phyloP scores from a whole-genome alignment of 1,284 basidiomycete genomes.

The Vanrija sp. region DNA sequence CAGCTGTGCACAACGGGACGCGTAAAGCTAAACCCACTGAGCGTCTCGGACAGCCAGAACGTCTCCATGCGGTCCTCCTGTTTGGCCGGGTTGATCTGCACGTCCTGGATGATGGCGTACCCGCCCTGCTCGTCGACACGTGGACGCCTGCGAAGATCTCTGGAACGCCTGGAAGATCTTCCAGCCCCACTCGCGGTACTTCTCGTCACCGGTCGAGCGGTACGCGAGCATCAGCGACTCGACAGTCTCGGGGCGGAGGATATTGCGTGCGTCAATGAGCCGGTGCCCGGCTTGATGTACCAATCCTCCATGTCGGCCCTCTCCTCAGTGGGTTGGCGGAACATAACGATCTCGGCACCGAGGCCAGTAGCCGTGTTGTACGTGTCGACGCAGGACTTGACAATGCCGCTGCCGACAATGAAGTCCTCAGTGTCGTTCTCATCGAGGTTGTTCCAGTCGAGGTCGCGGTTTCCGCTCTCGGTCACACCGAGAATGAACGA shows the following conservation, averaged over 20 bases:
- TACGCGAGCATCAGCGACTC: constrained; percentile 87
- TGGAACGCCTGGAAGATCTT: constrained; percentile 85
- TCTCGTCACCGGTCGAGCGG: constrained; percentile 74
- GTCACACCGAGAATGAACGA: constrained; percentile 86
- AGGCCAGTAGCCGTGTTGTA: constrained; percentile 82
- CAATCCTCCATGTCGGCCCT: constrained; percentile 59
- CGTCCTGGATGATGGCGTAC: constrained; percentile 79
- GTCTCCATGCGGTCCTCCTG: constrained; percentile 92
- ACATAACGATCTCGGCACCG: constrained; percentile 75
- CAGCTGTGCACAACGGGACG: no score
- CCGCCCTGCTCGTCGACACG: constrained; percentile 64
- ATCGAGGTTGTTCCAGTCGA: constrained; percentile 49
- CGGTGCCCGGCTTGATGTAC: constrained; percentile 68
- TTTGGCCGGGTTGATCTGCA: constrained; percentile 62
- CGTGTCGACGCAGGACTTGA: constrained; percentile 83
- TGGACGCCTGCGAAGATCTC: no score
- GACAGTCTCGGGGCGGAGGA: constrained; percentile 89
- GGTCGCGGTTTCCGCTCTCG: constrained; percentile 56
- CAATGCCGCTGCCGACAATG: constrained; percentile 70
- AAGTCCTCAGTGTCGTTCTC: constrained; percentile 67
- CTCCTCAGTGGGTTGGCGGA: constrained; percentile 57
- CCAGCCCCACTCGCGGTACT: constrained; percentile 84
- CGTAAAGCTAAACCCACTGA: constrained; percentile 57
- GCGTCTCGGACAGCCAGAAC: constrained; percentile 86
- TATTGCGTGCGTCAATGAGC: constrained; percentile 80